phyloP scores from a whole-genome alignment of 2,329 filamentous ascomycete species.

The Aspergillus pseudoglaucus region DNA sequence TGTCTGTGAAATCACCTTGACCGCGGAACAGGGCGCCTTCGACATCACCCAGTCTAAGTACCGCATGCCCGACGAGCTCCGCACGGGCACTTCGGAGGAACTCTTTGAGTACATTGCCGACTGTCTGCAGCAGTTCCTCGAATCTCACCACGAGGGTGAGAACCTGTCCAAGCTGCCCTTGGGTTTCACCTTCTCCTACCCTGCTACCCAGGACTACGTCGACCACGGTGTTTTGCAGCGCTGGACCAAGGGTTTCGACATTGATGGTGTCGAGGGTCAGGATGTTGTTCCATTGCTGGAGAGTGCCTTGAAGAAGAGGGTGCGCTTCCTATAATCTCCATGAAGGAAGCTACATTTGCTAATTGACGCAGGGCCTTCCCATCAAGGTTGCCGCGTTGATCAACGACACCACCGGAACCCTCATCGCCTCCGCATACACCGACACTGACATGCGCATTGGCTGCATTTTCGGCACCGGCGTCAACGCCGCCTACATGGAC shows the following conservation, averaged over 20 bases:
- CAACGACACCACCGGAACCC: slow-evolving; percentile 94
- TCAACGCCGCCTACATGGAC: slow-evolving; percentile 98
- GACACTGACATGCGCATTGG: slow-evolving; percentile 88
- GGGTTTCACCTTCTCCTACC: slow-evolving; percentile 95
- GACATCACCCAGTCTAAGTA: slow-evolving; percentile 96
- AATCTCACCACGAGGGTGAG: slow-evolving; percentile 68
- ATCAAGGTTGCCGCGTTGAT: slow-evolving; percentile 91
- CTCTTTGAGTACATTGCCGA: slow-evolving; percentile 94
- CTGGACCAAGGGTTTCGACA: slow-evolving; percentile 98
- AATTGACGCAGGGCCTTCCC: slow-evolving; percentile 61
- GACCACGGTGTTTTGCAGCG: slow-evolving; percentile 87
- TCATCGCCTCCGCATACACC: slow-evolving; percentile 97
- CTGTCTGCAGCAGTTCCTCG: slow-evolving; percentile 82
- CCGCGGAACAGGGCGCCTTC: slow-evolving; percentile 81
- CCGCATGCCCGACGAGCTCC: slow-evolving; percentile 86
- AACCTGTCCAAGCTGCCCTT: slow-evolving; percentile 61
- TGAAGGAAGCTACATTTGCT: slow-evolving; percentile 2
- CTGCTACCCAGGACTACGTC: slow-evolving; percentile 86
- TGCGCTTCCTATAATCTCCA: slow-evolving; percentile 26
- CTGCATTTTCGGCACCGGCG: slow-evolving; percentile 96
- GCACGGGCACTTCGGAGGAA: slow-evolving; percentile 74
- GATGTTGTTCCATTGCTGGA: slow-evolving; percentile 89
- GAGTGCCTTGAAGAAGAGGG: slow-evolving; percentile 63
- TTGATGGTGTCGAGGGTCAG: slow-evolving; percentile 80
- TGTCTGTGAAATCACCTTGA: slow-evolving; percentile 86